Evolutionary conservation across 164 flowering plant genomes (phyloP).

Genomic region (Kingdonia uniflora): DNA sequence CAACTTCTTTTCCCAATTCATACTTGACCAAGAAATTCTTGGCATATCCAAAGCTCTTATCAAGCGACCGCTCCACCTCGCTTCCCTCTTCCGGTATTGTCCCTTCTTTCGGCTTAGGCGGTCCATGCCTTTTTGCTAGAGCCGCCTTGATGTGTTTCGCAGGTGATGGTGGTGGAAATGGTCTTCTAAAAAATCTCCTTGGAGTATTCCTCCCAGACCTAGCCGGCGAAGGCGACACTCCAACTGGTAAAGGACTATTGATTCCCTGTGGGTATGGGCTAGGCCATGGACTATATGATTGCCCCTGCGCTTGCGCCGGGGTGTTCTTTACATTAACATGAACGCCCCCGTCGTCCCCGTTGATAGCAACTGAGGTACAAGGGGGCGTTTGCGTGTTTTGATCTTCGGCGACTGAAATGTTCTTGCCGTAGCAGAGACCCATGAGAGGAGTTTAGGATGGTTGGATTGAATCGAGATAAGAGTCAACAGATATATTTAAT

Average conservation of each 20-base stretch:
- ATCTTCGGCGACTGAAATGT: constrained; percentile 17
- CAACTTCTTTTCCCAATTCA: constrained; percentile 88
- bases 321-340: neutral
- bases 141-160: constrained; percentile 94
- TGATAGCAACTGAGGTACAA: too few relatives aligned
- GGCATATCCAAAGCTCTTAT: constrained; percentile 82
- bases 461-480: too few relatives aligned
- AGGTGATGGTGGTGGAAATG: constrained; percentile 96
- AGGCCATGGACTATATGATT: constrained; percentile 43
- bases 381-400: constrained; percentile 36
- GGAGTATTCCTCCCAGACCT: constrained; percentile 56
- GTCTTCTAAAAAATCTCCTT: constrained; percentile 59
- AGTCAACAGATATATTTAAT: too few relatives aligned
- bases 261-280: constrained; percentile 42
- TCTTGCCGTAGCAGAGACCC: constrained; percentile 83
- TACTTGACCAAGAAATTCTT: constrained; percentile 85
- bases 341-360: neutral
- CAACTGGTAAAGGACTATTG: constrained; percentile 61
- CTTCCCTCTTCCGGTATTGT: constrained; percentile 78
- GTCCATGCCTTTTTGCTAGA: constrained; percentile 51
- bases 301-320: neutral
- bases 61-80: constrained; percentile 37
- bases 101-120: constrained; percentile 59
- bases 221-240: constrained; percentile 72
- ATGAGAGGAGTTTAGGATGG: too few relatives aligned